Conservation (phyloP, 768 basidiomycete genomes). For the Polyporus arcularius region DNA sequence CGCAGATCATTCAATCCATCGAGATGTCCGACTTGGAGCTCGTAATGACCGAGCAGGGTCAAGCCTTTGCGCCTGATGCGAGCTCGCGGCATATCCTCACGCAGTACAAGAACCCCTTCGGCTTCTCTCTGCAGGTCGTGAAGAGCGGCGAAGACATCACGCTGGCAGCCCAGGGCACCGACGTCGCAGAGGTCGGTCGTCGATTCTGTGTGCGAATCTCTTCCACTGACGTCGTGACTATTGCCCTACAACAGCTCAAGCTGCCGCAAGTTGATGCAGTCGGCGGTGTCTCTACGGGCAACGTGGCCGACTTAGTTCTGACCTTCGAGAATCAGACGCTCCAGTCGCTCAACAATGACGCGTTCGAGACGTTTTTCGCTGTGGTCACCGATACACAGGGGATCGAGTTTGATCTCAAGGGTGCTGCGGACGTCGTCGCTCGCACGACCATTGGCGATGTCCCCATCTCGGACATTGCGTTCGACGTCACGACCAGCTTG, state of each 20-base stretch:
- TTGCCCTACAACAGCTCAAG: conserved; percentile 40
- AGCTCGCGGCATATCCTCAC: conserved; percentile 58
- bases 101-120: conserved; percentile 73
- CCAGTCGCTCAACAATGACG: conserved; percentile 52
- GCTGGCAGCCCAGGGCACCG: conserved; percentile 46
- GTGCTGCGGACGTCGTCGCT: conserved; percentile 58
- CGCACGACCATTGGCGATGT: conserved; percentile 67
- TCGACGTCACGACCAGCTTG: conserved; percentile 58
- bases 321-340: conserved; percentile 59
- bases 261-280: conserved; percentile 49
- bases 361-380: conserved; percentile 59
- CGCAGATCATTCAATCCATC: conserved; percentile 65
- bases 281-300: conserved; percentile 72
- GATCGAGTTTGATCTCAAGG: conserved; percentile 52
- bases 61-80: conserved; percentile 62
- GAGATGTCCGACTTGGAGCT: conserved; percentile 57
- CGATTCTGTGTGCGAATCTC: background rate
- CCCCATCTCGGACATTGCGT: conserved; percentile 63
- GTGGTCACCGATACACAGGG: conserved; percentile 52
- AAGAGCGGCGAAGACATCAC: conserved; percentile 56
- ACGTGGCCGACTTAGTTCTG: conserved; percentile 59
- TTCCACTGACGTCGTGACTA: background rate
- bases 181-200: conserved; percentile 52
- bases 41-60: conserved; percentile 48
- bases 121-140: conserved; percentile 69